Base-by-base conservation (phyloP, 2,329 filamentous ascomycete genomes). In the Xylariaceae sp. region DNA sequence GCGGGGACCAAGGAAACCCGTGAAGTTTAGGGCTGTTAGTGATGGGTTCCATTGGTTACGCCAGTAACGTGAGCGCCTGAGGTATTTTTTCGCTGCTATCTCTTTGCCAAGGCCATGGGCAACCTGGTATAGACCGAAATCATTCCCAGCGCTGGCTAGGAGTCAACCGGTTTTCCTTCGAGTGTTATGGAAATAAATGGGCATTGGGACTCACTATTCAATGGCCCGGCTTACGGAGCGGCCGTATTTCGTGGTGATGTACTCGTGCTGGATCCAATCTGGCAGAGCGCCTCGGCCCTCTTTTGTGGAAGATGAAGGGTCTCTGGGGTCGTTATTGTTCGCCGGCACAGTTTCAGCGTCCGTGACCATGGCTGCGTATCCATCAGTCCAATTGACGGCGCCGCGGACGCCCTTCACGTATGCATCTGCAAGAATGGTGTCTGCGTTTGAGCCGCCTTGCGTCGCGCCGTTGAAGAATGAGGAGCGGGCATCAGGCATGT, bases 371-470 rank as follows among this genome's bases (percentile, higher is more conserved):
- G 84, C 82, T 5, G 74, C 70, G 60, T 81, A 85, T 3, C 76
- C 84, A 50, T 81, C 79, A 2, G 74, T 70, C 86, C 86, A 89
- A 67, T 88, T 73, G 41, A 89, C 72, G 3, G 71, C 71, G 4
- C 82, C 84, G 12, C 77, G 73, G 2, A 88, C 77, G 0, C 84
- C 84, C 66, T 89, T 89, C 29, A 87, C 77, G 57, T 81, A 89
- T 0, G 86, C 86, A 63, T 89, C 86, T 2, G 86, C 86, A 15
- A 89, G 78, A 3, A 89, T 79, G 53, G 86, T 88, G 65, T 89
- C 86, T 3, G 81, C 80, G 62, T 88, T 88, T 12, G 80, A 85
- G 7, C 86, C 86, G 10, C 84, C 86, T 65, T 89, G 86, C 0
- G 82, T 80, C 15, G 81, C 80, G 9, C 86, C 86, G 57, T 87